phyloP scores from a whole-genome alignment of 2,329 filamentous ascomycete species.

The Xylaria sp. region DNA sequence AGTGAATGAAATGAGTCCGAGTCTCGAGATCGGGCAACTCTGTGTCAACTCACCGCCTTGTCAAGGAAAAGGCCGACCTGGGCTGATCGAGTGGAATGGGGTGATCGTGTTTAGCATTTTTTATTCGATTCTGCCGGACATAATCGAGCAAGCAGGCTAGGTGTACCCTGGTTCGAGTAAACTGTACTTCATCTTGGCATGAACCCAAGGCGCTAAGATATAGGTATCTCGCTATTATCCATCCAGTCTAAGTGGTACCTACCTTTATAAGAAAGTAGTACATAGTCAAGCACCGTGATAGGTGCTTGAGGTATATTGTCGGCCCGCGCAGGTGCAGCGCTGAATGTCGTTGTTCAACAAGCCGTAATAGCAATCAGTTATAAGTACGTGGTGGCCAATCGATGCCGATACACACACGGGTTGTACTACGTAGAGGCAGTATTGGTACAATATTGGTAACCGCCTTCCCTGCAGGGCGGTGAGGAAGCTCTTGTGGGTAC shows the following conservation, averaged over 20 bases:
- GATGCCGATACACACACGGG: neutral
- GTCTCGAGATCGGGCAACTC: neutral
- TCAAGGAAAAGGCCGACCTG: neutral
- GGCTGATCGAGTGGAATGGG: neutral
- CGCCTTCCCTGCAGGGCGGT: constrained; percentile 11
- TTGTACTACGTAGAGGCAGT: neutral
- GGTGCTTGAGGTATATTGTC: neutral
- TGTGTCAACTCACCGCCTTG: neutral
- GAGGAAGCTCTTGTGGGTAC: constrained; percentile 25
- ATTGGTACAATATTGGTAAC: neutral
- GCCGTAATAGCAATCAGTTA: neutral
- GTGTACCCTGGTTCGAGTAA: neutral
- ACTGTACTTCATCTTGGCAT: constrained; percentile 1
- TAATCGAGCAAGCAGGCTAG: neutral
- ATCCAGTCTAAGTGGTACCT: neutral
- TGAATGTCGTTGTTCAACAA: too few species aligned
- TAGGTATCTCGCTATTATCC: neutral
- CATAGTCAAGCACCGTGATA: neutral
- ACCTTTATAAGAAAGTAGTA: too few species aligned
- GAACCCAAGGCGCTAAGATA: neutral
- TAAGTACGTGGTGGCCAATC: neutral
- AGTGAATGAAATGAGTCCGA: neutral
- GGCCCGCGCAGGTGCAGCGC: neutral
- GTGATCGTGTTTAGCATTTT: neutral
- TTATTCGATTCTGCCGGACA: constrained; percentile 6